These are phyloP conservation scores for Russula lepida DNA, from an alignment of 768 basidiomycete genomes.

Conservation along the genomic window DNA sequence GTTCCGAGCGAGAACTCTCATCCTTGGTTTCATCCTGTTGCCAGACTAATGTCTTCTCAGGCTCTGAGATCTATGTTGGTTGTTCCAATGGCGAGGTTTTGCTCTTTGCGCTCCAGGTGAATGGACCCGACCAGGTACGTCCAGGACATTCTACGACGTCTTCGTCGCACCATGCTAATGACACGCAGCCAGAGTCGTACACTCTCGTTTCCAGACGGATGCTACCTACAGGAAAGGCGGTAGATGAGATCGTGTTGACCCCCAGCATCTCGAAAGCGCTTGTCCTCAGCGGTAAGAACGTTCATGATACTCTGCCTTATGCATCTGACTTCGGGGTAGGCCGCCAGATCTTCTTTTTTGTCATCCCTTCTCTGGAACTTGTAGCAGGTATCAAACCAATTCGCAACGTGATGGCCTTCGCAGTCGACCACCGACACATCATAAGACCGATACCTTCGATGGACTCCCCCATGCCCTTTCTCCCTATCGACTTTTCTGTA, in stretches of 20 bases:
- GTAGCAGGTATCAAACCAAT: conserved; percentile 66
- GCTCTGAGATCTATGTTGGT: conserved; percentile 80
- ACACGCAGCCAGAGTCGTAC: conserved; percentile 24
- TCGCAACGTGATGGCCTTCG: conserved; percentile 69
- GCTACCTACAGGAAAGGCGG: conserved; percentile 50
- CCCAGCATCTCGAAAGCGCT: conserved; percentile 68
- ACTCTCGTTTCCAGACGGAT: conserved; percentile 41
- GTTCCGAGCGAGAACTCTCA: not conserved
- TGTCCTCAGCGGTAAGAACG: conserved; percentile 59
- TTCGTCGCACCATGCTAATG: not conserved
- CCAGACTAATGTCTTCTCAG: conserved; percentile 30
- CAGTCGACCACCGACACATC: conserved; percentile 73
- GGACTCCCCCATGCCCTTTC: conserved; percentile 32
- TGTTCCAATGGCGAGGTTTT: conserved; percentile 79
- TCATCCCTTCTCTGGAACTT: conserved; percentile 71
- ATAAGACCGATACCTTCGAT: conserved; percentile 38
- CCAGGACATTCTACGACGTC: no score
- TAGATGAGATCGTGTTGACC: conserved; percentile 74
- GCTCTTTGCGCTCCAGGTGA: conserved; percentile 64
- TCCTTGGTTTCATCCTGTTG: not conserved
- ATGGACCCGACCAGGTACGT: conserved; percentile 37
- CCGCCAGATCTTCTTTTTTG: conserved; percentile 67
- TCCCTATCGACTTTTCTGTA: conserved; percentile 62
- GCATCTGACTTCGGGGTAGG: conserved; percentile 29
- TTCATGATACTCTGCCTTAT: conserved; percentile 11